Conservation (phyloP, 2,329 filamentous ascomycete genomes). For the Fusarium veterinarium region DNA sequence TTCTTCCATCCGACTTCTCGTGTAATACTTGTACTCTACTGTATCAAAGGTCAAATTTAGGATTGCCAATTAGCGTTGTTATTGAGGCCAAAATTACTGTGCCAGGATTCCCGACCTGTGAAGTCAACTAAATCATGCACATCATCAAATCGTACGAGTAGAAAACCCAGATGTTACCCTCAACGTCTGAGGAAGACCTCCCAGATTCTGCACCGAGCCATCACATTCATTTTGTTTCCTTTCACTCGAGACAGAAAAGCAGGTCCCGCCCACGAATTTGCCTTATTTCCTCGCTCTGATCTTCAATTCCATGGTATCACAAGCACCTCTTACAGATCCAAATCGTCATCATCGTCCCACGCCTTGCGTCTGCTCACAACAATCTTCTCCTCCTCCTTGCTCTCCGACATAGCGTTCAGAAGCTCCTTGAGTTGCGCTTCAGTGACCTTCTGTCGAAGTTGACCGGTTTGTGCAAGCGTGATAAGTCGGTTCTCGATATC, state of each 20-base stretch:
- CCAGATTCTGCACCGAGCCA: background rate
- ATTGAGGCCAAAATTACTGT: background rate
- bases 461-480: constrained; percentile 87
- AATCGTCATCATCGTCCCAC: constrained; percentile 85
- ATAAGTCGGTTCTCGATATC: constrained; percentile 95
- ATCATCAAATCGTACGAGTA: background rate
- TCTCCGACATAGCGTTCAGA: constrained; percentile 84
- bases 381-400: constrained; percentile 83
- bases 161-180: background rate
- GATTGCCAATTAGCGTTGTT: constrained; percentile 9
- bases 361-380: constrained; percentile 86
- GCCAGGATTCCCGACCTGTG: background rate
- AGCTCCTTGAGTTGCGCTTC: constrained; percentile 95
- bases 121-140: background rate
- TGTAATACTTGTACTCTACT: constrained; percentile 19
- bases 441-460: constrained; percentile 87
- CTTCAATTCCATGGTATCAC: constrained; percentile 23
- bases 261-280: constrained; percentile 13
- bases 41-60: background rate
- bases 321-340: constrained; percentile 63
- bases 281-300: background rate
- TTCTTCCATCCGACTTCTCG: no score
- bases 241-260: constrained; percentile 10
- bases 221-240: constrained; percentile 10
- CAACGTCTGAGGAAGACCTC: background rate